Evolutionary conservation across 2,329 filamentous ascomycete genomes (phyloP).

Genomic region (Colletotrichum tanaceti): DNA sequence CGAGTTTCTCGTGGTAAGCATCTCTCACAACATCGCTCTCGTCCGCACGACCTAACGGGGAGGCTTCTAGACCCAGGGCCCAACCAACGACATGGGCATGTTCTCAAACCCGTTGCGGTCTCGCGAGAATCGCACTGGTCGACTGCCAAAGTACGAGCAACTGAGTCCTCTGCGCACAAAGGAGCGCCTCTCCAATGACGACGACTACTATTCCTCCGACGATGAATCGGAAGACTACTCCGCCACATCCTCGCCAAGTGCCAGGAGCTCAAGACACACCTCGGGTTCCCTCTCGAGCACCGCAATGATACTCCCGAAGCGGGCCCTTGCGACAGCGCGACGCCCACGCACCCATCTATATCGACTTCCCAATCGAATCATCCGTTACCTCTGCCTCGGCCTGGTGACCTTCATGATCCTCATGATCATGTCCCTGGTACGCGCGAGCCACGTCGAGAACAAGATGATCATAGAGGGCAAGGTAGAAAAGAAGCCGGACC

Average conservation of each 20-base stretch:
- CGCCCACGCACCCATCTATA: conserved; percentile 60
- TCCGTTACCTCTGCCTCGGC: conserved; percentile 80
- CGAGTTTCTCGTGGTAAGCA: conserved; percentile 26
- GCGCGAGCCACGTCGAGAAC: conserved; percentile 79
- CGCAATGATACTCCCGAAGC: conserved; percentile 59
- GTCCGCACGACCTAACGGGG: conserved; percentile 6
- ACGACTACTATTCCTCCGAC: conserved; percentile 61
- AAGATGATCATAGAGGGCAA: conserved; percentile 67
- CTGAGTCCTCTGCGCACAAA: conserved; percentile 51
- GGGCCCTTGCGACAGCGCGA: conserved; percentile 48
- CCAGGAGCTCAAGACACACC: conserved; percentile 66
- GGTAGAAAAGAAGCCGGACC: conserved; percentile 68
- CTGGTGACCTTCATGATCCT: conserved; percentile 77
- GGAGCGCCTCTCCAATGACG: conserved; percentile 64
- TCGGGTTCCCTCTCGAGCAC: conserved; percentile 58
- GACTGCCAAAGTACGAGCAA: conserved; percentile 64
- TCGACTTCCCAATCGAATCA: conserved; percentile 76
- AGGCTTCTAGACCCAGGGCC: conserved; percentile 31
- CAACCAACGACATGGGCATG: conserved; percentile 58
- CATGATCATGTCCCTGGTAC: conserved; percentile 80
- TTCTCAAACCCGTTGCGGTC: conserved; percentile 61
- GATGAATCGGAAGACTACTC: conserved; percentile 57
- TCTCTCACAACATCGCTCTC: neutral
- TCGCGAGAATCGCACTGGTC: conserved; percentile 55
- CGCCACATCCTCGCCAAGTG: conserved; percentile 58